Base-by-base conservation (phyloP, 176 grass and related monocot genomes). In the Juncus effusus region DNA sequence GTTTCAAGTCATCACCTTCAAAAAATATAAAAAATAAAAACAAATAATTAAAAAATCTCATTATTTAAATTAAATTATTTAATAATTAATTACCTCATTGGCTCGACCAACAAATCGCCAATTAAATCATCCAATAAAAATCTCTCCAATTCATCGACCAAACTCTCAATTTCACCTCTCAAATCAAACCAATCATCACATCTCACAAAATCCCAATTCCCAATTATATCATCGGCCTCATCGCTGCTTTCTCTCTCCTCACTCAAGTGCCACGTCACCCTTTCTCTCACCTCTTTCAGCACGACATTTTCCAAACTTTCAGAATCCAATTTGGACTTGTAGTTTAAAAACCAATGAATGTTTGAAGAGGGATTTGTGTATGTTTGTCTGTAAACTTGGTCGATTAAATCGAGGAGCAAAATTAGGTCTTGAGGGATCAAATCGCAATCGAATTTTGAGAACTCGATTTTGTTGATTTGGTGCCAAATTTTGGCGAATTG, bases 391-490 rank as follows among this genome's bases (percentile, higher is more conserved):
- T 72, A 72, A 28, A 56, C 53, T 58, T 60, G 52, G 38, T 72
- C 54, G 5, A 72, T 60, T 14, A 72, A 12, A 19, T 72, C 68
- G 12, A 72, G 53, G 5, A 72, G 52, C 28, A 72, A 53, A 42
- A 72, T 59, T 36, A 72, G 68, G 35, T 72, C 68, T 11, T 57
- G 53, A 44, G 68, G 54, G 3, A 72, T 19, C 14, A 72, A 9
- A 35, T 72, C 58, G 42, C 68, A 72, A 56, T 72, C 68, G 35
- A 72, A 72, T 59, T 72, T 72, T 59, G 51, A 36, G 13, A 72
- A 72, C 58, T 72, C 68, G 13, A 72, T 41, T 11, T 72, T 72
- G 68, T 72, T 72, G 35, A 72, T 58, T 72, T 72, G 68, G 15
- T 72, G 53, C 68, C 68, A 72, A 35, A 41, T 38, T 59, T 11